phyloP scores from a whole-genome alignment of 164 flowering plant species.

The Tetrastigma voinierianum region DNA sequence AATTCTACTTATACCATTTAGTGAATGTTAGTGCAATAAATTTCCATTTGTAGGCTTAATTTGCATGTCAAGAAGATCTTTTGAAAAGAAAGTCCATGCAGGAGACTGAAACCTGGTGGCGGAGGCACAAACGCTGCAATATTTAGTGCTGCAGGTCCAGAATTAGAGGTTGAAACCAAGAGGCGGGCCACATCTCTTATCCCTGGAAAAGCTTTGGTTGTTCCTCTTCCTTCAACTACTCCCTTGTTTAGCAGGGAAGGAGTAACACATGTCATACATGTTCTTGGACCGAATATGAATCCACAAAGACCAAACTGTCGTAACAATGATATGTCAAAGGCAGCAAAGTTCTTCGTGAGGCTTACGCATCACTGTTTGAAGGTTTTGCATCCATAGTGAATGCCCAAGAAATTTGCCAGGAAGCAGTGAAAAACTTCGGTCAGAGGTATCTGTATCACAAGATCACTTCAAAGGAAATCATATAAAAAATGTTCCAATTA shows the following conservation, averaged over 20 bases:
- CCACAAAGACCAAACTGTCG: constrained; percentile 82
- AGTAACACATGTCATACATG: constrained; percentile 94
- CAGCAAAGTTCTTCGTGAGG: constrained; percentile 62
- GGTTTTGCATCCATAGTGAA: constrained; percentile 53
- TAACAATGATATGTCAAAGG: constrained; percentile 69
- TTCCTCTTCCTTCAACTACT: constrained; percentile 77
- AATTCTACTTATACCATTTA: too few relatives aligned
- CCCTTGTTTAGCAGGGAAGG: constrained; percentile 73
- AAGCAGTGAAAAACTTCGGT: constrained; percentile 5
- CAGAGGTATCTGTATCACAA: constrained; percentile 19
- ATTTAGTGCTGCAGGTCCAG: constrained; percentile 80
- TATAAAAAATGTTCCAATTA: constrained; percentile 11
- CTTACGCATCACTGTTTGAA: constrained; percentile 85
- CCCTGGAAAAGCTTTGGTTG: constrained; percentile 73
- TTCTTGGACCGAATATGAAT: constrained; percentile 98
- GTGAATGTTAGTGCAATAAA: too few relatives aligned
- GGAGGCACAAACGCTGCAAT: constrained; percentile 99
- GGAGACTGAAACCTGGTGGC: constrained; percentile 94
- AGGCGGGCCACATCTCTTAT: constrained; percentile 56
- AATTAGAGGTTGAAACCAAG: constrained; percentile 74
- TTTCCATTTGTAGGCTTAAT: too few relatives aligned
- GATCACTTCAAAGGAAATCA: constrained; percentile 13
- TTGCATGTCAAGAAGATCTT: neutral
- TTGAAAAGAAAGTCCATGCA: constrained; percentile 28
- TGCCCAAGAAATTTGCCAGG: constrained; percentile 18